Conservation (phyloP, 2,329 filamentous ascomycete genomes). For the Nigrospora sphaerica region DNA sequence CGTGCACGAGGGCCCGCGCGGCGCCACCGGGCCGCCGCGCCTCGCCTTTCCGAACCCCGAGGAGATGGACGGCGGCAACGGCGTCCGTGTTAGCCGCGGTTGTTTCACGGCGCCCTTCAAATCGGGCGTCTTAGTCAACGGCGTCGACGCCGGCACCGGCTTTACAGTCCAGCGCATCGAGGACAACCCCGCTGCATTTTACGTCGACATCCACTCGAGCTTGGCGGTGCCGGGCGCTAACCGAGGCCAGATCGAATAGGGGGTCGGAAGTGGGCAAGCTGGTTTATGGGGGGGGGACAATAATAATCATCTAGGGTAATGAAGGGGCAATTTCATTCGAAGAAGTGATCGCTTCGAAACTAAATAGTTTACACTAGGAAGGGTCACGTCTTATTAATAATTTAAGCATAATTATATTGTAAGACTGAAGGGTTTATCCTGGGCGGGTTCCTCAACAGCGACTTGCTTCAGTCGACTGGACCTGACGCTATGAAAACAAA, state of each 20-base stretch:
- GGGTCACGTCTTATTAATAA: no score
- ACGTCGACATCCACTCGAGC: constrained; percentile 38
- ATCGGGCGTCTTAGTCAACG: constrained; percentile 32
- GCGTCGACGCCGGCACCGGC: constrained; percentile 33
- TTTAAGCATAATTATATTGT: no score
- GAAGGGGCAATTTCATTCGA: no score
- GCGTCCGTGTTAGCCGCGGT: constrained; percentile 12
- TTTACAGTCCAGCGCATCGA: constrained; percentile 40
- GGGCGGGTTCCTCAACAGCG: no score
- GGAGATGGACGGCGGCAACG: constrained; percentile 21
- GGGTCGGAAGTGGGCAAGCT: no score
- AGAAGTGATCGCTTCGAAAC: no score
- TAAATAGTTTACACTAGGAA: no score
- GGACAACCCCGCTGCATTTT: constrained; percentile 38
- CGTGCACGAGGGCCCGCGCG: constrained; percentile 37
- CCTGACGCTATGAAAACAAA: no score
- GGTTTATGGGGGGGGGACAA: no score
- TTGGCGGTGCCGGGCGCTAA: constrained; percentile 36
- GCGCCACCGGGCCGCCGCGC: constrained; percentile 35
- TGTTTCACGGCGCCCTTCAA: constrained; percentile 31
- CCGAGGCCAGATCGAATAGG: constrained; percentile 31
- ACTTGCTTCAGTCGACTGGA: no score
- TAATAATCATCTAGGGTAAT: no score
- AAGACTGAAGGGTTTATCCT: no score
- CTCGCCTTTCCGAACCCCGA: constrained; percentile 37